A percentile compares a stretch with the other conserved stretches of the same genome.
These are phyloP conservation scores for Leonotis leonurus DNA, from an alignment of 257 asterid species.

Conservation along the genomic window DNA sequence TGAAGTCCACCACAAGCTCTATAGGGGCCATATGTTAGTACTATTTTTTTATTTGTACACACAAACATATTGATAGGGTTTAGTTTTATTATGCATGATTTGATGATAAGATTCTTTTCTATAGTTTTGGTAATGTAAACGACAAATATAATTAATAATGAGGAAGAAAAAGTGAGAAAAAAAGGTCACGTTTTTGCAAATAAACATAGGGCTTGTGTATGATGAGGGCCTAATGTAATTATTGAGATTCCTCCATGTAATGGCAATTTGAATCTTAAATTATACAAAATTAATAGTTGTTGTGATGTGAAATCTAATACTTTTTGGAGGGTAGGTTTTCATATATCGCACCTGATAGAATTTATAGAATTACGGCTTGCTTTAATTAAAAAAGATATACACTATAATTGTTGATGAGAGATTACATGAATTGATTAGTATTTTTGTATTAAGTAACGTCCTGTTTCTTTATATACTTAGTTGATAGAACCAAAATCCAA, in stretches of 20 bases:
- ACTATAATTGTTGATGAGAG: no score
- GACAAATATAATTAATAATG: background rate
- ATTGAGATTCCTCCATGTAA: background rate
- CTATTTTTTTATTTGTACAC: background rate
- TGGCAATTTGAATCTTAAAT: background rate
- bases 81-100: background rate
- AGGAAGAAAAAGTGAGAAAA: background rate
- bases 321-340: no score
- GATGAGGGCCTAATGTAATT: background rate
- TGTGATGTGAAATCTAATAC: no score
- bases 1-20: constrained; percentile 10
- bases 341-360: no score
- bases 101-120: no score
- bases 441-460: no score
- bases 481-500: no score
- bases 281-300: no score
- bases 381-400: no score
- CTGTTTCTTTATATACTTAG: no score
- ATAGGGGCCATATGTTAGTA: background rate
- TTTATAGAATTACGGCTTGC: no score
- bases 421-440: no score
- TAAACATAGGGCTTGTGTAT: background rate
- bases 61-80: background rate
- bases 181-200: background rate
- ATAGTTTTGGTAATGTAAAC: background rate